Conservation (phyloP, 2,329 filamentous ascomycete species). For the Bertia moriformis region DNA sequence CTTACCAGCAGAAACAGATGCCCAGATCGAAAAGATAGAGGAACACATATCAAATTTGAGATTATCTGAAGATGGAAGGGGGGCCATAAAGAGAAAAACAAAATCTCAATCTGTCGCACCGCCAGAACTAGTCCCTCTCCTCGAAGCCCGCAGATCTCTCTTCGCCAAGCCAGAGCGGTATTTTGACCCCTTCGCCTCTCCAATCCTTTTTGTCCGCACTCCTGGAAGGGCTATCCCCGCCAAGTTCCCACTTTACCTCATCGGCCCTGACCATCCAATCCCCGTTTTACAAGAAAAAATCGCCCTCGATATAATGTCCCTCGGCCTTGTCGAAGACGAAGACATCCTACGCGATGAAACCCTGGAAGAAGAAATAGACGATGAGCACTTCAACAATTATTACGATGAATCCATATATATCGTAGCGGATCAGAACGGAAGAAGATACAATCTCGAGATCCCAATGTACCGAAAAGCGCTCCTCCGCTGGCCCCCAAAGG, state of each 20-base stretch:
- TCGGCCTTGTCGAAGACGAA: no score
- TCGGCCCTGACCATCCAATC: not conserved
- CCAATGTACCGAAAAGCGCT: slow-evolving; percentile 18
- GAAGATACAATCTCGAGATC: no score
- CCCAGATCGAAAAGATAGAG: not conserved
- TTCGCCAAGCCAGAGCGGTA: slow-evolving; percentile 20
- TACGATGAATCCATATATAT: no score
- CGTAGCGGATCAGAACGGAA: no score
- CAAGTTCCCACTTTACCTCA: not conserved
- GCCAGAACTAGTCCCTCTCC: not conserved
- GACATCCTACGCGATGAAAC: not conserved
- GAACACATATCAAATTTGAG: not conserved
- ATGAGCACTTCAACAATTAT: not conserved
- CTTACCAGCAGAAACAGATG: slow-evolving; percentile 2
- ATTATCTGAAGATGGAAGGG: no score
- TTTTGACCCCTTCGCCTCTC: slow-evolving; percentile 26
- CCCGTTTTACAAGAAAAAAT: not conserved
- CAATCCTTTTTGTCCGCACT: slow-evolving; percentile 22
- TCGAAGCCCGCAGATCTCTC: slow-evolving; percentile 10
- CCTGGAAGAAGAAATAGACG: not conserved
- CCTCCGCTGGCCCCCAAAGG: slow-evolving; percentile 21
- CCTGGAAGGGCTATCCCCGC: slow-evolving; percentile 18
- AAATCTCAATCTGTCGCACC: not conserved
- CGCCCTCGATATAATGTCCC: no score
- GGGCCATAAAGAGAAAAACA: not conserved